Evolutionary conservation across 1,139 yeast genomes (phyloP), one percentile per base, ranked within the genome.

Genomic region (Hemisphaericaspora xylanilytica): DNA sequence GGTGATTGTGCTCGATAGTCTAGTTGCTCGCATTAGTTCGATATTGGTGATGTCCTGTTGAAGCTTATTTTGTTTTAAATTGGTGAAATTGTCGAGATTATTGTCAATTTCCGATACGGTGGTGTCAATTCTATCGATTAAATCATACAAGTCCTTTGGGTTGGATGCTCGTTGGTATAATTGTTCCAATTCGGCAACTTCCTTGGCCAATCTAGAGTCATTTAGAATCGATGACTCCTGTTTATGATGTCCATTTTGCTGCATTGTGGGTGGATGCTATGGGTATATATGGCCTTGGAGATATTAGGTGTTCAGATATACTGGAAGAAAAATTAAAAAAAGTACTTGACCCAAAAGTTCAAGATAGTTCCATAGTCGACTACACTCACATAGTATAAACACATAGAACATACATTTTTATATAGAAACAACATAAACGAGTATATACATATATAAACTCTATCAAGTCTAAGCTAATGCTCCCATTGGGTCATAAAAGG

Each of bases 401-500:
- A n/a, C n/a, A n/a, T n/a, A n/a, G n/a, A n/a, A n/a, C n/a, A n/a
- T n/a, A n/a, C n/a, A n/a, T n/a, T n/a, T n/a, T n/a, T n/a, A n/a
- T n/a, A n/a, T n/a, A n/a, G n/a, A n/a, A n/a, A n/a, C n/a, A n/a
- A n/a, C n/a, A n/a, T n/a, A n/a, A n/a, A n/a, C n/a, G n/a, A n/a
- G n/a, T n/a, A n/a, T 20, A n/a, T 18, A 20, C 4, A 31, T 4
- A n/a, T 22, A 12, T 15, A 15, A 29, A 9, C 7, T 9, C n/a
- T n/a, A n/a, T n/a, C n/a, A n/a, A n/a, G n/a, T 20, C 39, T 50
- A 66, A 25, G 95, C 95, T 45, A 86, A 68, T 2, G 94, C 84
- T 37, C 95, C 95, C 85, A 87, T 82, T 36, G 95, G 95, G 56
- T 86, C 95, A 72, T 85, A 85, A 42, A 80, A 81, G 33, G 94